These are phyloP conservation scores for Xylaria telfairii DNA, from an alignment of 495 filamentous ascomycete species.

Conservation along the genomic window DNA sequence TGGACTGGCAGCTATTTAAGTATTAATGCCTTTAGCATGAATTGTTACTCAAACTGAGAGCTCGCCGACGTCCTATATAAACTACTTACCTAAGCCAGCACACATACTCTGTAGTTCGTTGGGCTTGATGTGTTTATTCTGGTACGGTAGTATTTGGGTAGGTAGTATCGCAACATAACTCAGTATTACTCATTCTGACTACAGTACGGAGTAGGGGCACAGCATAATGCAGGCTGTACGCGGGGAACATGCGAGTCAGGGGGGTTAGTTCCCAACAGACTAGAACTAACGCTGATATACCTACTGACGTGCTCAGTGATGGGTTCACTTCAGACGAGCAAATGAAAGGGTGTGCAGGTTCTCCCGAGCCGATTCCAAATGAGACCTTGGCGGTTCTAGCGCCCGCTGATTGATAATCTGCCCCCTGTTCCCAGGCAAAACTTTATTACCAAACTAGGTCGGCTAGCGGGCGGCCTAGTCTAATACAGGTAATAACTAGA, in stretches of 20 bases:
- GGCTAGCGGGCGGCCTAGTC: background rate
- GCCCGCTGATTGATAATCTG: conserved; percentile 24
- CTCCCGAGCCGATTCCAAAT: conserved; percentile 22
- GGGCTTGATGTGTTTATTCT: background rate
- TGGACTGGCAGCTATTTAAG: background rate
- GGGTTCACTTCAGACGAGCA: conserved; percentile 1
- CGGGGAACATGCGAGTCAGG: background rate
- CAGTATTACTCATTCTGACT: conserved; percentile 12
- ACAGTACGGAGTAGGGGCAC: background rate
- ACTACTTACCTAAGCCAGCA: too few relatives aligned
- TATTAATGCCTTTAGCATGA: background rate
- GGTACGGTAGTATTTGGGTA: background rate
- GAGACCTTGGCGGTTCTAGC: conserved; percentile 17
- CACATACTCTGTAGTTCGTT: background rate
- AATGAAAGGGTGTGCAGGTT: conserved; percentile 6
- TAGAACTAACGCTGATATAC: background rate
- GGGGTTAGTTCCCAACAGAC: background rate
- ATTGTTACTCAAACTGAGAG: too few relatives aligned
- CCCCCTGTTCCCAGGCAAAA: background rate
- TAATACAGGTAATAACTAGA: background rate
- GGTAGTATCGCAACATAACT: background rate
- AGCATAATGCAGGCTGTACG: background rate
- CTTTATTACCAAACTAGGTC: background rate
- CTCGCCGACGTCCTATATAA: too few relatives aligned
- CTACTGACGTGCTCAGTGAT: background rate